Base-by-base conservation (phyloP, 495 filamentous ascomycete species). In the Clavariopsis aquatica region DNA sequence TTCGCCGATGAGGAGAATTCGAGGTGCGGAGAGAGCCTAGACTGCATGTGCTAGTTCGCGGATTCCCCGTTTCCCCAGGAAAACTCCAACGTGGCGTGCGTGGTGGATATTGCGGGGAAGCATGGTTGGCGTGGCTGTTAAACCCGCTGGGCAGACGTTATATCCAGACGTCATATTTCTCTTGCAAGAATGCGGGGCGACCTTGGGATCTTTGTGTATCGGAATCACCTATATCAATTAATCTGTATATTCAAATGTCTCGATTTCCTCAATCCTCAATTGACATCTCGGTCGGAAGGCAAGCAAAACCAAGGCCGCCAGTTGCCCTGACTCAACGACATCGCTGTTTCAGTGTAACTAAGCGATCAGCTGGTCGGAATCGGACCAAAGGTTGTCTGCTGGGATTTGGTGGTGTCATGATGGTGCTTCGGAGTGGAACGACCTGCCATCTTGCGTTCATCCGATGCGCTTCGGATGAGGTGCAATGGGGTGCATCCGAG, bases 101-200 rank as follows among this genome's bases (percentile, higher is more conserved):
- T 53, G 60, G 63, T 5, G 31, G 46, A 58, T 47, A 53, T 61
- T 66, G 64, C 64, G 64, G 64, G 64, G 64, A 66, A 66, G 45
- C 57, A 23, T 61, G 57, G n/a, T n/a, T n/a, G n/a, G 46, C 57
- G 24, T 57, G 57, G 47, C 27, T 57, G 31, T 57, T 52, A 51
- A 27, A 29, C 8, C 34, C 58, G 41, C 17, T 59, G 5, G 45
- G 24, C 28, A 52, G 28, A 13, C 54, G 8, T 49, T 60, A 60
- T 54, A 53, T 49, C 57, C 63, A 53, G 49, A 46, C 34, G 63
- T 49, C 31, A 60, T 46, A 1, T n/a, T n/a, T n/a, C n/a, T n/a
- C n/a, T n/a, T n/a, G n/a, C n/a, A 23, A 13, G 23, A 26, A 27
- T 19, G 6, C 7, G 27, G 49, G 22, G 17, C 54, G 31, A 47